Evolutionary conservation across 495 filamentous ascomycete species (phyloP), one percentile per base, ranked within the genome.

Genomic region (Diplogelasinospora grovesii): DNA sequence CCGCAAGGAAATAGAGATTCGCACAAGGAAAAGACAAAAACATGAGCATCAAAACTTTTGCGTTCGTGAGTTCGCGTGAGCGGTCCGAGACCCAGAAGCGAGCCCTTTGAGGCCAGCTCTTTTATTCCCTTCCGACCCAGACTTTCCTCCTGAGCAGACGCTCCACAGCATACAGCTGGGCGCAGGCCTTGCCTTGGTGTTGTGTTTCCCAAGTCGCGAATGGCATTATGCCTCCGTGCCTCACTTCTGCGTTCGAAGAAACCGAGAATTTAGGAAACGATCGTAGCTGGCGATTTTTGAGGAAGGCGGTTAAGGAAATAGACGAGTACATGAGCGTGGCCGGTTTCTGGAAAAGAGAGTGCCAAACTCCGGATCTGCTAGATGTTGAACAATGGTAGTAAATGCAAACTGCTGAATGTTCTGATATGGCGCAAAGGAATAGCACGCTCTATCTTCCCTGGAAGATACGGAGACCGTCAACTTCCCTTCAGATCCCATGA

Each of bases 41-140:
- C 39, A 36, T 38, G 21, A 43, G 23, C 16, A 34, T 27, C 35
- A 53, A 43, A 45, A 41, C 18, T 57, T 51, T 49, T 33, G 44
- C 44, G 31, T 38, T 48, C 24, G 43, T 46, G 38, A 43, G 46
- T 39, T 46, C 30, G 37, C 34, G 37, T 18, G 22, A 22, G 34
- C 21, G 41, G 33, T 22, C 36, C 41, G 46, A 35, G 20, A 22
- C 25, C n/a, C n/a, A n/a, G n/a, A n/a, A n/a, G n/a, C n/a, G n/a
- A n/a, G n/a, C n/a, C n/a, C n/a, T n/a, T n/a, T 16, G 27, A 27
- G 22, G n/a, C 19, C 26, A 16, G 28, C 14, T 29, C 19, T 32
- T 18, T 22, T 11, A 14, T 36, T 18, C 18, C 13, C 27, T 27
- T 7, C n/a, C n/a, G 25, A 27, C 25, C 25, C 27, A 22, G 37